Conservation (phyloP, 768 basidiomycete species). For the Hericium coralloides region DNA sequence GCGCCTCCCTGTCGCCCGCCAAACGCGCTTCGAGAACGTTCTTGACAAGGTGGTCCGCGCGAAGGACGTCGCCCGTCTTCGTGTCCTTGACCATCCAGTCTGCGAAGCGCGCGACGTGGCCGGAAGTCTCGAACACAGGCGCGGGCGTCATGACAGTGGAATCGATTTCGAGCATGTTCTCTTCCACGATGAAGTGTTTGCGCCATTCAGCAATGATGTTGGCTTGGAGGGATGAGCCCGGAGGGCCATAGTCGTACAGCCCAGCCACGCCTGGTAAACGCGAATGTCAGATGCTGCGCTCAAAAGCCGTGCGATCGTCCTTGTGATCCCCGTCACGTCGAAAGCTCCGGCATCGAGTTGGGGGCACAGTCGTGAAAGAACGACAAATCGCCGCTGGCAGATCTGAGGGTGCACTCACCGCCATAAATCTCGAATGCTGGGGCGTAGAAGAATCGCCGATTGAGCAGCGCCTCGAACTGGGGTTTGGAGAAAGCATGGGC, state of each 20-base stretch:
- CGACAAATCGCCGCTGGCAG: no score
- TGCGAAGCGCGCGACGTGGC: constrained; percentile 95
- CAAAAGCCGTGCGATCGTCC: no score
- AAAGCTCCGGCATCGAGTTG: no score
- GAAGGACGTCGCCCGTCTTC: constrained; percentile 92
- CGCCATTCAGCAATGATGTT: constrained; percentile 97
- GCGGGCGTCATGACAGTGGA: constrained; percentile 97
- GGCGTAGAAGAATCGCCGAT: constrained; percentile 92
- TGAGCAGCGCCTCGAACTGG: constrained; percentile 77
- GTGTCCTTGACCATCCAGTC: constrained; percentile 99
- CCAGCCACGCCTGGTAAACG: constrained; percentile 78
- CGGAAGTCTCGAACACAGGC: constrained; percentile 91
- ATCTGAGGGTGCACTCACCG: constrained; percentile 41
- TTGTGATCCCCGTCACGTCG: no score
- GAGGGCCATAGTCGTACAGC: constrained; percentile 95
- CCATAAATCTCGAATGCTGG: constrained; percentile 99
- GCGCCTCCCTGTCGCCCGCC: constrained; percentile 84
- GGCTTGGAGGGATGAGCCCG: constrained; percentile 90
- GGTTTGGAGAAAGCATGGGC: constrained; percentile 83
- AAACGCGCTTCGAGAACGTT: constrained; percentile 84
- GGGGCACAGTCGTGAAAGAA: neutral
- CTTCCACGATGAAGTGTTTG: constrained; percentile 96
- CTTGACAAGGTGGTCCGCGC: constrained; percentile 95
- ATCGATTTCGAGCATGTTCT: constrained; percentile 97
- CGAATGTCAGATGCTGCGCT: neutral